phyloP scores from a whole-genome alignment of 805 yeast genomes.

The Tetrapisispora phaffii region DNA sequence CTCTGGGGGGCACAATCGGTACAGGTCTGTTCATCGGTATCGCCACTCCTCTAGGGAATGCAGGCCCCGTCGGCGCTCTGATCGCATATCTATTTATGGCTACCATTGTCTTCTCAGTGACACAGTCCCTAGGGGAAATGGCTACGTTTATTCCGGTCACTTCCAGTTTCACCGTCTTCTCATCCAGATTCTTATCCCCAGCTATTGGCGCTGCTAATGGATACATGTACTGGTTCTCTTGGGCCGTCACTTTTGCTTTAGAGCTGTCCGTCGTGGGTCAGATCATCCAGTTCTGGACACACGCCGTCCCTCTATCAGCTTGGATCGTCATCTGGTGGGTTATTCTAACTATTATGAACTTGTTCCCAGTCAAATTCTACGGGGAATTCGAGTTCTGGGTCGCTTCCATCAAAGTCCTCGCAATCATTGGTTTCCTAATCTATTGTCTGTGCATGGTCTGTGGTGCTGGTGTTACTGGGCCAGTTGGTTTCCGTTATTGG shows the following conservation, averaged over 20 bases:
- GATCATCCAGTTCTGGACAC: conserved; percentile 54
- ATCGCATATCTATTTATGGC: conserved; percentile 61
- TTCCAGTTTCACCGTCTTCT: conserved; percentile 58
- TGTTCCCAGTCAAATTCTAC: conserved; percentile 58
- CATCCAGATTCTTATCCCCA: conserved; percentile 59
- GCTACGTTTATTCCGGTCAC: conserved; percentile 66
- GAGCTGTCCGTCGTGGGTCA: conserved; percentile 67
- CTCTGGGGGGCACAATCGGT: conserved; percentile 73
- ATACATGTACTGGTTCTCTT: conserved; percentile 67
- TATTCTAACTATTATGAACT: conserved; percentile 41
- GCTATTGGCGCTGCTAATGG: conserved; percentile 65
- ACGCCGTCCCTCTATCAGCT: conserved; percentile 57
- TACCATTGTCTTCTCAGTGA: conserved; percentile 51
- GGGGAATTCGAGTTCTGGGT: conserved; percentile 76
- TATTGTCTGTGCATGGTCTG: conserved; percentile 63
- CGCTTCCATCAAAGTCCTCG: conserved; percentile 54
- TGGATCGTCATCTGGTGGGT: conserved; percentile 65
- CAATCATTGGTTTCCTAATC: conserved; percentile 60
- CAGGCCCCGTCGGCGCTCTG: conserved; percentile 63
- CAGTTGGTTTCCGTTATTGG: conserved; percentile 75
- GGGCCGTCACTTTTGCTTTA: conserved; percentile 69
- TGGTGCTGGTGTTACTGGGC: conserved; percentile 62
- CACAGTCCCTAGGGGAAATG: conserved; percentile 73
- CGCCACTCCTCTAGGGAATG: conserved; percentile 40
- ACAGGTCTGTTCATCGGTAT: conserved; percentile 68